Base-by-base conservation (phyloP, 768 basidiomycete species). In the Suillus americanus region DNA sequence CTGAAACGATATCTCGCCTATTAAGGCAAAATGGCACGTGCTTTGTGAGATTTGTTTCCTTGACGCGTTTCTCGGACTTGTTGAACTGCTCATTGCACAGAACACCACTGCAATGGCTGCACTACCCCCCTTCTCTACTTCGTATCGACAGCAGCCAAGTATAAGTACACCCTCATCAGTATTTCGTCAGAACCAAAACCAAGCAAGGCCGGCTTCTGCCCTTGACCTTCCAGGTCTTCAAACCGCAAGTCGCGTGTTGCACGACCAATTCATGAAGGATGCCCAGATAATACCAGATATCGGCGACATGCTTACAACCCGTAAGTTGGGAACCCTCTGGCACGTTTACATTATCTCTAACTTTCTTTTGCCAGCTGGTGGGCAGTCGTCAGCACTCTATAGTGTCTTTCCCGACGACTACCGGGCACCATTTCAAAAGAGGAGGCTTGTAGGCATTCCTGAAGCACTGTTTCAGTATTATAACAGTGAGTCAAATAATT, bases 401-500 rank as follows among this genome's bases (percentile, higher is more conserved):
- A 92, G 85, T 67, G 79, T 91, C 62, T 91, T 86, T 73, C 86
- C 90, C 3, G 89, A 92, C 65, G 91, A 93, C 72, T 85, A 84
- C 66, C 85, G 89, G 67, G 87, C 91, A 5, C 91, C 91, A 1
- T 93, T 89, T 72, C 91, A 92, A 77, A 92, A 92, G 74, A 80
- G 87, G 71, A 86, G 85, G 67, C 86, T 91, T 62, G 80, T 91
- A 68, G 83, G 85, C n/a, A 90, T 93, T 25, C 91, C 91, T 18
- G 91, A 92, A 63, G 84, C 84, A 7, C 79, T 92, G 61, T 92
- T 91, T 63, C 87, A 92, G 70, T 89, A 89, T 72, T 92, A 89
- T 74, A 87, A 89, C 69, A 87, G 91, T 91, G 63, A 66, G 85
- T 77, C 61, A 66, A 63, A 38, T 46, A n/a, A 28, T 28, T 30